phyloP scores from a whole-genome alignment of 1,139 yeast genomes.

The Saccharomyces hybrid region DNA sequence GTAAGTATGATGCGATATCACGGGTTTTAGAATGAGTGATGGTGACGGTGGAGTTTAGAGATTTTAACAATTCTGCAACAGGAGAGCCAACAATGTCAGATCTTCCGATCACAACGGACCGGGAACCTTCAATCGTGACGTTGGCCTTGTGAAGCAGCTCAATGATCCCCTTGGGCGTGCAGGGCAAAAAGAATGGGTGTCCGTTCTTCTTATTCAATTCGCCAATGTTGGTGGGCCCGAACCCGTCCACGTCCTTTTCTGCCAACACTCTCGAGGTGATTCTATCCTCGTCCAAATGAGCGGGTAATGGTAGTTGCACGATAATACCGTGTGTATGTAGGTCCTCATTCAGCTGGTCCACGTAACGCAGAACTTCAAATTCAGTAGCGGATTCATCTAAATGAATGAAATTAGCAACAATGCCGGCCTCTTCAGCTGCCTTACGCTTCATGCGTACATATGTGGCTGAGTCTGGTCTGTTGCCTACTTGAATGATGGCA shows the following conservation, averaged over 20 bases:
- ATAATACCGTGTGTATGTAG: slow-evolving; percentile 75
- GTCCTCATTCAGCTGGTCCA: slow-evolving; percentile 60
- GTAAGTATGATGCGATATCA: slow-evolving; percentile 52
- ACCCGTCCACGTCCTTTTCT: slow-evolving; percentile 92
- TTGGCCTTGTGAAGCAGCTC: slow-evolving; percentile 59
- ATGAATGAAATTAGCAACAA: slow-evolving; percentile 60
- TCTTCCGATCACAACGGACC: slow-evolving; percentile 93
- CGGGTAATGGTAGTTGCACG: slow-evolving; percentile 87
- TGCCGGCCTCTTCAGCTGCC: slow-evolving; percentile 83
- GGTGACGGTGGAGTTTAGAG: slow-evolving; percentile 72
- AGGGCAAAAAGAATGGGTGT: slow-evolving; percentile 76
- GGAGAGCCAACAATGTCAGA: slow-evolving; percentile 97
- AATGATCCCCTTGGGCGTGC: slow-evolving; percentile 95
- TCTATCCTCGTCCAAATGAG: slow-evolving; percentile 67
- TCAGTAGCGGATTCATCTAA: slow-evolving; percentile 51
- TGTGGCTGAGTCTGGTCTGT: slow-evolving; percentile 85
- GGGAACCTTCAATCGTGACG: slow-evolving; percentile 62
- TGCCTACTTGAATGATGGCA: slow-evolving; percentile 85
- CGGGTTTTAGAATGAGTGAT: slow-evolving; percentile 68
- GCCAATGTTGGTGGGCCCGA: slow-evolving; percentile 84
- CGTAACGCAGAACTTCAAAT: slow-evolving; percentile 50
- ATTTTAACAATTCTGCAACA: slow-evolving; percentile 71
- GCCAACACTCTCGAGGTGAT: slow-evolving; percentile 72
- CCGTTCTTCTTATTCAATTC: slow-evolving; percentile 90
- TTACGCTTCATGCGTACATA: slow-evolving; percentile 90